A percentile compares a stretch with the other conserved stretches of the same genome.
Conservation (phyloP, 495 filamentous ascomycete genomes). For the Talaromyces stipitatus region DNA sequence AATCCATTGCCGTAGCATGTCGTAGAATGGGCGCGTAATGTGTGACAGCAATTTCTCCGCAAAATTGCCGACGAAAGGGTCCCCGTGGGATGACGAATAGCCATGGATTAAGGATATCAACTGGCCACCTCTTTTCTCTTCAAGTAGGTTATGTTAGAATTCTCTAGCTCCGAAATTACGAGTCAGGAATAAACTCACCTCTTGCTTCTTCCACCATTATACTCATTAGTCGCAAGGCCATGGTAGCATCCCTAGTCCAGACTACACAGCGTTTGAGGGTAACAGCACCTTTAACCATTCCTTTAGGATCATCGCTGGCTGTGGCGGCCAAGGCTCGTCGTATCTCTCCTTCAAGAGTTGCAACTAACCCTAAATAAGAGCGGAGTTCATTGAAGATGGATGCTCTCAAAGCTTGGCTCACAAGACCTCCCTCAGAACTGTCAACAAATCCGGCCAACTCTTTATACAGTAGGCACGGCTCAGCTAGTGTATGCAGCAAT, state of each 20-base stretch:
- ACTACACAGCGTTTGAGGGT: conserved; percentile 93
- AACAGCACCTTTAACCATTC: conserved; percentile 80
- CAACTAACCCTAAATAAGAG: conserved; percentile 87
- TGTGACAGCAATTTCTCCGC: conserved; percentile 87
- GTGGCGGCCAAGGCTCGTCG: conserved; percentile 62
- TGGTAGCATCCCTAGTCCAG: conserved; percentile 95
- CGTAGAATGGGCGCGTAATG: conserved; percentile 94
- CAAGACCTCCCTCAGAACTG: conserved; percentile 58
- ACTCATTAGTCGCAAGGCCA: conserved; percentile 92
- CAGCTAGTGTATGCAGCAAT: conserved; percentile 80
- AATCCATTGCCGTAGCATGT: conserved; percentile 94
- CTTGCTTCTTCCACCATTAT: conserved; percentile 86
- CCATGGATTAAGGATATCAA: conserved; percentile 90
- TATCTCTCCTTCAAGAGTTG: conserved; percentile 91
- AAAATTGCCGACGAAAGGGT: conserved; percentile 88
- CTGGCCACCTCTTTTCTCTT: conserved; percentile 80
- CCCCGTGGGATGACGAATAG: conserved; percentile 88
- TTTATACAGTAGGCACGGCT: conserved; percentile 85
- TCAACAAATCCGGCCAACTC: conserved; percentile 74
- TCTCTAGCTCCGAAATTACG: neutral
- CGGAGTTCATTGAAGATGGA: conserved; percentile 79
- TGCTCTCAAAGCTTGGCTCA: conserved; percentile 90
- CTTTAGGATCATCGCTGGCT: conserved; percentile 56
- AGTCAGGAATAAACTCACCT: conserved; percentile 40
- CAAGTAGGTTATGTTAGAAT: neutral